These are phyloP conservation scores for Phytophthora rubi DNA, from an alignment of 352 stramenopile species.

Conservation along the genomic window DNA sequence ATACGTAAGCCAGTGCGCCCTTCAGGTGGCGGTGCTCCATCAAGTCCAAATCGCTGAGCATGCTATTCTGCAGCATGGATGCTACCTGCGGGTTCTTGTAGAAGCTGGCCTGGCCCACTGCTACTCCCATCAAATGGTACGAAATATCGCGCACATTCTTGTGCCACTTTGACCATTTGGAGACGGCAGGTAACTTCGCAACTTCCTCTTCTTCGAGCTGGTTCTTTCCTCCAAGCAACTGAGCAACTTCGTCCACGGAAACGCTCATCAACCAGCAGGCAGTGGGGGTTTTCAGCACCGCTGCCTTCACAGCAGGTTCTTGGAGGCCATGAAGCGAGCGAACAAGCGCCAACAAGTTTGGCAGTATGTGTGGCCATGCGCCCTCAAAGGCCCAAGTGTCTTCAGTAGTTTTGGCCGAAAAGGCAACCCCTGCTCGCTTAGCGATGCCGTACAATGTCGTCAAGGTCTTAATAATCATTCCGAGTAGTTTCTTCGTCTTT, in stretches of 20 bases:
- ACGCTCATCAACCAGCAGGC: conserved; percentile 75
- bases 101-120: conserved; percentile 55
- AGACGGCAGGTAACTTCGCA: conserved; percentile 48
- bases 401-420: conserved; percentile 24
- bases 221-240: conserved; percentile 78
- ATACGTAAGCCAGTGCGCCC: conserved; percentile 68
- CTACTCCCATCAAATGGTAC: conserved; percentile 80
- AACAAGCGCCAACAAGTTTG: conserved; percentile 68
- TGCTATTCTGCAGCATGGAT: conserved; percentile 60
- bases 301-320: conserved; percentile 55
- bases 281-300: conserved; percentile 57
- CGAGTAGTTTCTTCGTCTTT: conserved; percentile 52
- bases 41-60: conserved; percentile 63
- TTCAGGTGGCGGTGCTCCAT: conserved; percentile 86
- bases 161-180: conserved; percentile 82
- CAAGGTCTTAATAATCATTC: conserved; percentile 74
- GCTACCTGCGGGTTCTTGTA: conserved; percentile 56
- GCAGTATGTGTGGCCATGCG: conserved; percentile 73
- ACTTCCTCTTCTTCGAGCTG: conserved; percentile 76
- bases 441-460: conserved; percentile 84
- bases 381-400: conserved; percentile 52
- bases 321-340: conserved; percentile 70
- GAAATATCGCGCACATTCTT: conserved; percentile 82
- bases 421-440: conserved; percentile 51
- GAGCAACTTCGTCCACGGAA: conserved; percentile 77